A percentile compares a stretch with the other conserved stretches of the same genome.
Evolutionary conservation across 768 basidiomycete species (phyloP).

Genomic region (Clitopilus passeckerianus): DNA sequence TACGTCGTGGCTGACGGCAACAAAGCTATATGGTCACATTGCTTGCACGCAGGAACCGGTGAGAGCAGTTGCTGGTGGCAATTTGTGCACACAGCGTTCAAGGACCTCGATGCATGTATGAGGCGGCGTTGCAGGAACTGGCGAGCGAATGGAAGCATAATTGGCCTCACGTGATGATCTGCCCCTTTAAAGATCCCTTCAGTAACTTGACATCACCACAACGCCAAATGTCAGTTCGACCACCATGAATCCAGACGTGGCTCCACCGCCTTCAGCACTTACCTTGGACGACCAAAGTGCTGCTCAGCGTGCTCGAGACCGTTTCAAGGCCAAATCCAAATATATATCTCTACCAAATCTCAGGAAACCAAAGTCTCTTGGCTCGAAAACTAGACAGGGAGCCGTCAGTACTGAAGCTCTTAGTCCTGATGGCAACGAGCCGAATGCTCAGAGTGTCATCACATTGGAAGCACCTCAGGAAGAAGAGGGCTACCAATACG

Average conservation of each 20-base stretch:
- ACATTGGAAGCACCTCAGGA: conserved; percentile 18
- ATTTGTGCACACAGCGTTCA: conserved; percentile 37
- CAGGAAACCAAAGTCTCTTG: conserved; percentile 6
- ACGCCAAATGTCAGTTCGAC: not conserved
- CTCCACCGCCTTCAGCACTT: conserved; percentile 30
- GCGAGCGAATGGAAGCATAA: not conserved
- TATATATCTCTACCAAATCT: conserved; percentile 28
- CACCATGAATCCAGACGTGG: conserved; percentile 4
- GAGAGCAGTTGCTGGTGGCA: conserved; percentile 38
- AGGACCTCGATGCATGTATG: not conserved
- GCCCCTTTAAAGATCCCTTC: not conserved
- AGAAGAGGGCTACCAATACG: conserved; percentile 21
- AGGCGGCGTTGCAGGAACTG: not conserved
- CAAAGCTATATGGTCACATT: conserved; percentile 64
- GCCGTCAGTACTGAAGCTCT: not conserved
- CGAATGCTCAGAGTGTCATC: conserved; percentile 21
- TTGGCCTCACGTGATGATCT: not conserved
- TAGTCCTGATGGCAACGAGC: not conserved
- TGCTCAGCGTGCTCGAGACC: conserved; percentile 42
- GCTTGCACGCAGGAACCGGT: conserved; percentile 66
- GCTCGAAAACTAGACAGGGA: not conserved
- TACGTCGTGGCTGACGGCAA: conserved; percentile 52
- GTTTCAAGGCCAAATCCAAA: conserved; percentile 30
- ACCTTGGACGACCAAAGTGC: conserved; percentile 35
- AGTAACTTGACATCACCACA: not conserved